These are phyloP conservation scores for Backusella circina DNA, from an alignment of 192 early-diverging fungal species.

Conservation along the genomic window DNA sequence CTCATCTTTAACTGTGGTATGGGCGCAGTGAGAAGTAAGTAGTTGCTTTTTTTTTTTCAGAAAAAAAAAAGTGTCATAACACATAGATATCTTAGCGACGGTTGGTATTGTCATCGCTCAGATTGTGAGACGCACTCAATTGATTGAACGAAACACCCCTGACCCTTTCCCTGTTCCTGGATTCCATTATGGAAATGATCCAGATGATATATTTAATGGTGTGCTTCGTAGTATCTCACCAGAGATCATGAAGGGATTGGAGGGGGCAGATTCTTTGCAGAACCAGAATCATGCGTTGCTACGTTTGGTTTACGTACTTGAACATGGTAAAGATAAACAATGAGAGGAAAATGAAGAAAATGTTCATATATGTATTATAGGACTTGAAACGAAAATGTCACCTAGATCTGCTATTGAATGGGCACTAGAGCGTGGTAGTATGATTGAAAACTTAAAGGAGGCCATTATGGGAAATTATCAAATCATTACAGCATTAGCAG, in stretches of 20 bases:
- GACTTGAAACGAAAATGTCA: constrained; percentile 35
- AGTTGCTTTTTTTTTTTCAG: not conserved
- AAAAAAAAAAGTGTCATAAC: not conserved
- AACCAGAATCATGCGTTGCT: constrained; percentile 48
- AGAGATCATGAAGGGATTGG: constrained; percentile 23
- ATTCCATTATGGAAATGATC: constrained; percentile 2
- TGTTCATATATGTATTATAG: constrained; percentile 6
- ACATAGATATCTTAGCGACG: constrained; percentile 34
- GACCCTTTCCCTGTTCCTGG: constrained; percentile 42
- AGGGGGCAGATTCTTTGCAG: constrained; percentile 26
- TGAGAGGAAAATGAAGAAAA: not conserved
- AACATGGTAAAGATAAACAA: constrained; percentile 27
- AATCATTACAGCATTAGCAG: constrained; percentile 37
- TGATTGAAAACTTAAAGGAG: constrained; percentile 51
- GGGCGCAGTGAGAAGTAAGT: constrained; percentile 56
- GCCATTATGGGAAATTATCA: constrained; percentile 58
- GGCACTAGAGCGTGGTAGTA: constrained; percentile 44
- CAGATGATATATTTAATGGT: not conserved
- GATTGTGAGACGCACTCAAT: constrained; percentile 52
- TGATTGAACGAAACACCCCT: constrained; percentile 30
- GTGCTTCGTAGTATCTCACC: not conserved
- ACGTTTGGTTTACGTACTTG: constrained; percentile 52
- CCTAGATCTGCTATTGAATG: constrained; percentile 53
- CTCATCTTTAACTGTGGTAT: constrained; percentile 65
- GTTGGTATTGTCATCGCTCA: constrained; percentile 56